Evolutionary conservation across 352 stramenopile species (phyloP), one percentile per base, ranked within the genome.

Genomic region (Globisporangium nodosum): DNA sequence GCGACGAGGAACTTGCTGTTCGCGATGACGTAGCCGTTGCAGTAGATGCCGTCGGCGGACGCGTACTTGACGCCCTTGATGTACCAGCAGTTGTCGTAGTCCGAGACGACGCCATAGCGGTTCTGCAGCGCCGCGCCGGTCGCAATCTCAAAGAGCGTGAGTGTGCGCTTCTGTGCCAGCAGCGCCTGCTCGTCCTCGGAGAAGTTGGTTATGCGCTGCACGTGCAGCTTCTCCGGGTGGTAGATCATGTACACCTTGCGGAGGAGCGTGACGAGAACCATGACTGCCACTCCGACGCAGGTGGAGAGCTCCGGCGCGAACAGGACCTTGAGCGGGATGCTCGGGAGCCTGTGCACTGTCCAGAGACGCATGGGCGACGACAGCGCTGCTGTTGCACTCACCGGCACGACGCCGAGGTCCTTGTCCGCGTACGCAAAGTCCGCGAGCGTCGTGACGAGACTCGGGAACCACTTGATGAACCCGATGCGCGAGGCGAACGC

Each of bases 351-450:
- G 30, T 68, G 61, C 1, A 57, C 24, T 12, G 58, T 61, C 58
- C 66, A 68, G 5, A 70, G 33, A 3, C 62, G 54, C 47, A 73
- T 52, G 0, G 66, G 62, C 1, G 66, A 46, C 24, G 35, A 33
- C 15, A 67, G 50, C 1, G 58, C 62, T 0, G 71, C 30, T 1
- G 68, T 58, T 0, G n/a, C n/a, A n/a, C n/a, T n/a, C n/a, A n/a
- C n/a, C 16, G 20, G 21, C 1, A 48, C 30, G 1, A 27, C 40
- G 7, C 21, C 55, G 2, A 47, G 42, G 11, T 53, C 6, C 20
- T 59, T 51, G 54, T 59, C 42, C 0, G 16, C 42, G 16, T 31
- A 33, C 45, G 45, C 45, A 50, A 50, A 24, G 45, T 50, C n/a
- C 45, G n/a, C 37, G 47, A 35, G 46, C 46, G 21, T 30, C 9